Conservation (phyloP, 2,329 filamentous ascomycete genomes). For the Trichoderma sp. region DNA sequence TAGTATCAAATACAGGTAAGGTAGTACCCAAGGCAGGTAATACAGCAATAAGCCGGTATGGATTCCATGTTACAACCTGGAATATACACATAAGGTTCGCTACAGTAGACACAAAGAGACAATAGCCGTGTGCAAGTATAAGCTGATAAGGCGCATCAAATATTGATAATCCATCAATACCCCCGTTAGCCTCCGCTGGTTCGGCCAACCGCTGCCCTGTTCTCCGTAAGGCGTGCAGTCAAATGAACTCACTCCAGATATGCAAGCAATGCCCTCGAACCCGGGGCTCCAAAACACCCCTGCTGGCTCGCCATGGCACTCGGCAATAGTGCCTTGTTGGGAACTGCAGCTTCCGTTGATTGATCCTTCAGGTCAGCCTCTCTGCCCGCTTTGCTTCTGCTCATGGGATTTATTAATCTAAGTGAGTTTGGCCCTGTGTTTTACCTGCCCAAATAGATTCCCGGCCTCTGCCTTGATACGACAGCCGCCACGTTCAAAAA, state of each 20-base stretch:
- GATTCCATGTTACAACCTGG: neutral
- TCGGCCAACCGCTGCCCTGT: neutral
- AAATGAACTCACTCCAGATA: neutral
- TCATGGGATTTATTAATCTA: constrained; percentile 6
- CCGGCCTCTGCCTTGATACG: constrained; percentile 3
- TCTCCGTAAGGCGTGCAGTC: neutral
- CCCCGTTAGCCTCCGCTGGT: neutral
- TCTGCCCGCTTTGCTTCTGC: neutral
- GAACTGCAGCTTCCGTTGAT: constrained; percentile 10
- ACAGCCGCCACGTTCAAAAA: neutral
- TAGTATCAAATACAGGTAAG: neutral
- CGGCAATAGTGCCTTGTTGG: constrained; percentile 17
- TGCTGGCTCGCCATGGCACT: constrained; percentile 3
- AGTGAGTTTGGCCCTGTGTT: neutral
- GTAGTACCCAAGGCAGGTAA: too few species aligned
- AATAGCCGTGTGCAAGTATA: neutral
- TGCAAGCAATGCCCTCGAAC: constrained; percentile 12
- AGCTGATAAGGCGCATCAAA: constrained; percentile 1
- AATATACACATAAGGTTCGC: neutral
- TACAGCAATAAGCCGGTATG: neutral
- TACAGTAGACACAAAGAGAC: neutral
- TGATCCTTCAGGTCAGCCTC: constrained; percentile 17
- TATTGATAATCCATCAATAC: neutral
- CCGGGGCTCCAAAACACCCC: neutral
- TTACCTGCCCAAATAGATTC: constrained; percentile 10